Conservation (phyloP, 805 yeast species). For the Yamadazyma laniorum region DNA sequence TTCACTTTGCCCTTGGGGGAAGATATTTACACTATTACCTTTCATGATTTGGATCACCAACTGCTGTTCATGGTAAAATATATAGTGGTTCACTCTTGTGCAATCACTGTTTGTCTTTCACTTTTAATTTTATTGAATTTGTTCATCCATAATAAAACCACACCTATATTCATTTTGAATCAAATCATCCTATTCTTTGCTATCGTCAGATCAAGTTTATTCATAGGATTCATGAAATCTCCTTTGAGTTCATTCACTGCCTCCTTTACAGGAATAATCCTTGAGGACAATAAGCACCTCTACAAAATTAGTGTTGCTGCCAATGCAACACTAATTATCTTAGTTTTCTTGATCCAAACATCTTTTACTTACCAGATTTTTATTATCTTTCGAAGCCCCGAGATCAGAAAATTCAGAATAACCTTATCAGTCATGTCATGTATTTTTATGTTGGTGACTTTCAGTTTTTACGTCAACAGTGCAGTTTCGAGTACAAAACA, state of each 20-base stretch:
- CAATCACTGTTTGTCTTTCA: conserved; percentile 18
- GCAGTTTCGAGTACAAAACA: conserved; percentile 44
- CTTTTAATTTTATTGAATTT: conserved; percentile 15
- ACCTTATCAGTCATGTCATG: conserved; percentile 37
- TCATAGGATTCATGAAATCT: conserved; percentile 43
- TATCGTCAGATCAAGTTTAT: conserved; percentile 60
- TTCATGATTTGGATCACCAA: conserved; percentile 15
- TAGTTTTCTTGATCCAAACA: conserved; percentile 59
- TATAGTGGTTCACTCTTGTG: conserved; percentile 17
- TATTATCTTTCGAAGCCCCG: conserved; percentile 64
- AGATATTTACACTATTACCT: conserved; percentile 11
- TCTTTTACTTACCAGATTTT: conserved; percentile 72
- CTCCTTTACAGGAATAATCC: conserved; percentile 29
- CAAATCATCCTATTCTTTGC: conserved; percentile 55
- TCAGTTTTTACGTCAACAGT: conserved; percentile 57
- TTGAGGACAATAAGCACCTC: conserved; percentile 29
- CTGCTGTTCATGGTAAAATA: conserved; percentile 8
- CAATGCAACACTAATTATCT: conserved; percentile 55
- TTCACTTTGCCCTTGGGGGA: conserved; percentile 14
- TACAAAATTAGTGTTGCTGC: conserved; percentile 58
- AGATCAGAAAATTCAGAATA: conserved; percentile 42
- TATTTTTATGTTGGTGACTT: conserved; percentile 41
- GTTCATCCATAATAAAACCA: conserved; percentile 43
- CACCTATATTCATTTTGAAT: conserved; percentile 76
- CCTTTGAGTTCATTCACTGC: conserved; percentile 51